phyloP scores from a whole-genome alignment of 345 rosid genomes.

The Citrus cavaleriei region DNA sequence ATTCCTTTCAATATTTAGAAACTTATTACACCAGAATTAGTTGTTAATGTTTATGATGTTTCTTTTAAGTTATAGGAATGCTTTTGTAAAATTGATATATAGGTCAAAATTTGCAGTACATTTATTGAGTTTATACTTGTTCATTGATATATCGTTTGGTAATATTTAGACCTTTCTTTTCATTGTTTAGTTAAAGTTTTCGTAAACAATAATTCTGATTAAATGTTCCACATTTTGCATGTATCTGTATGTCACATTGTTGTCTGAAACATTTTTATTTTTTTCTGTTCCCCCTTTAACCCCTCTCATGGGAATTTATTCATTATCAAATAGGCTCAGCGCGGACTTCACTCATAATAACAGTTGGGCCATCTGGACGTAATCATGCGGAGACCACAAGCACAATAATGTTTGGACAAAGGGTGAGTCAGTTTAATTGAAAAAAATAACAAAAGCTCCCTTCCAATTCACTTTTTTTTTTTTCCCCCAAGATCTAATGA shows the following conservation, averaged over 20 bases:
- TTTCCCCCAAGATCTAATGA: background rate
- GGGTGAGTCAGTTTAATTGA: slow-evolving; percentile 47
- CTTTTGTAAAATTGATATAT: background rate
- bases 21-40: background rate
- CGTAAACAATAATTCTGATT: background rate
- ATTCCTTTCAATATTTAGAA: background rate
- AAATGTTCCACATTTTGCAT: background rate
- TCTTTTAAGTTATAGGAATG: background rate
- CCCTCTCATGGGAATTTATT: slow-evolving; percentile 8
- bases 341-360: slow-evolving; percentile 85
- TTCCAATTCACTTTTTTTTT: background rate
- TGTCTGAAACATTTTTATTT: background rate
- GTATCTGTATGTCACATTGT: background rate
- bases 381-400: slow-evolving; percentile 87
- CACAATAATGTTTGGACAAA: slow-evolving; percentile 90
- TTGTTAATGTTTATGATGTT: background rate
- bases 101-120: background rate
- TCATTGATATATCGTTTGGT: background rate
- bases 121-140: background rate
- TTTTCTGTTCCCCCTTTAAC: background rate
- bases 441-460: background rate
- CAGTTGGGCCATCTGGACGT: slow-evolving; percentile 80
- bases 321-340: slow-evolving; percentile 64
- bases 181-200: background rate
- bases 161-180: background rate